Evolutionary conservation across 129 eudicot genomes (phyloP), one percentile per base, ranked within the genome.

Genomic region (sunflower (Helianthus annuus)): DNA sequence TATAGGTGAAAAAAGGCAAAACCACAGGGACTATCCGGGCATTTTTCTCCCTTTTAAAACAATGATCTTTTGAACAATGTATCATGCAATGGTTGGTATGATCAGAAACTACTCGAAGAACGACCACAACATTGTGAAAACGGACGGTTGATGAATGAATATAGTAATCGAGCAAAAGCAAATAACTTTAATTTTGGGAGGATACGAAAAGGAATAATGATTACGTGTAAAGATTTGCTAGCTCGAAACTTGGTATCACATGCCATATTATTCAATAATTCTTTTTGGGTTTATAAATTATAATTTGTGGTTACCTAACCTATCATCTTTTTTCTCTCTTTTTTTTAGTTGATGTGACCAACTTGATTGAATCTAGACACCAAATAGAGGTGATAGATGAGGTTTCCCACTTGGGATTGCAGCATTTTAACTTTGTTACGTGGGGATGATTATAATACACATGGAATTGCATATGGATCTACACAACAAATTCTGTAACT

Each of bases 171-270:
- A 60, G 68, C 65, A 64, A 78, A 78, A 78, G 77, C 39, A 12
- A 64, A 57, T 15, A 64, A 45, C 77, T 64, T 66, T 70, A 73
- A 59, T 68, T 76, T 36, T 39, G 74, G 72, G 77, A 77, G 82
- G 69, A 78, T 75, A 72, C 78, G 53, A 77, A 81, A 84, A 79
- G 76, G 79, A 61, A 58, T 80, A 72, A 73, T 70, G 74, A 83
- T 83, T 85, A 83, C 85, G 89, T 89, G 87, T 76, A 83, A 76
- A 81, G 88, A 81, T 75, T 66, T 75, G 65, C 17, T 29, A 56
- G 75, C 73, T 76, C 22, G 77, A 83, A 73, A 74, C 82, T 82
- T 78, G 82, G 81, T 82, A 58, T 80, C 95, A 85, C 95, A 82
- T 88, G 95, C 84, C 15, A 32, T 75, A 69, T 80, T 83, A 73